Conservation (phyloP, 169 alveolate genomes). For the Cryptosporidium ubiquitum region DNA sequence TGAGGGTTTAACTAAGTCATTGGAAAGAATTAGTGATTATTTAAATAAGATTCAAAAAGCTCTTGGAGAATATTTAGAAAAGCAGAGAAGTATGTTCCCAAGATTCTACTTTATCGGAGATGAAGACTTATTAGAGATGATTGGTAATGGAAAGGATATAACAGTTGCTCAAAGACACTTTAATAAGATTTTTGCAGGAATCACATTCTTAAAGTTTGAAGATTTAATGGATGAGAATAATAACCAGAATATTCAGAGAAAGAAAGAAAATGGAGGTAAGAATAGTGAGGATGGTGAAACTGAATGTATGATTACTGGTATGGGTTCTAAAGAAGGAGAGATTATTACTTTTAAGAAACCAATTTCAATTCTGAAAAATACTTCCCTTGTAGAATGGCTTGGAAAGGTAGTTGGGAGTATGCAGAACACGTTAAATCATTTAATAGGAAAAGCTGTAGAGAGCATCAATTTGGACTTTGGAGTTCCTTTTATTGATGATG, state of each 20-base stretch:
- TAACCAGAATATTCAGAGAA: conserved; percentile 80
- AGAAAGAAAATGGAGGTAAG: conserved; percentile 77
- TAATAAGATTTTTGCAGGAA: conserved; percentile 98
- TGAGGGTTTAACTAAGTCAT: conserved; percentile 91
- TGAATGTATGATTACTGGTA: conserved; percentile 80
- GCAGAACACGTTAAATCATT: conserved; percentile 84
- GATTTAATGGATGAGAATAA: conserved; percentile 85
- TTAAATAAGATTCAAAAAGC: conserved; percentile 95
- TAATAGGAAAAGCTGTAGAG: conserved; percentile 84
- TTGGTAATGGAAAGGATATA: conserved; percentile 96
- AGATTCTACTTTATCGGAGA: conserved; percentile 99
- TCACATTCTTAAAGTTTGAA: conserved; percentile 87
- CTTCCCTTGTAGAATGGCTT: conserved; percentile 91
- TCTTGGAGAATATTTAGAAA: conserved; percentile 95
- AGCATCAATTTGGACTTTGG: conserved; percentile 76
- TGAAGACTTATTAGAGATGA: conserved; percentile 97
- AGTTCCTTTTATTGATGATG: not conserved
- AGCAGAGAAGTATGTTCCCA: conserved; percentile 96
- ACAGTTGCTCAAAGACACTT: conserved; percentile 93
- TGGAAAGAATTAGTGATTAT: conserved; percentile 93
- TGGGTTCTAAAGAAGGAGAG: conserved; percentile 91
- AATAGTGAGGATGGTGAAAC: conserved; percentile 75
- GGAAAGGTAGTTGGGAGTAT: conserved; percentile 86
- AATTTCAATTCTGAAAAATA: conserved; percentile 83
- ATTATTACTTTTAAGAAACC: conserved; percentile 84